Base-by-base conservation (phyloP, 345 rosid genomes). In the Orychophragmus violaceus region DNA sequence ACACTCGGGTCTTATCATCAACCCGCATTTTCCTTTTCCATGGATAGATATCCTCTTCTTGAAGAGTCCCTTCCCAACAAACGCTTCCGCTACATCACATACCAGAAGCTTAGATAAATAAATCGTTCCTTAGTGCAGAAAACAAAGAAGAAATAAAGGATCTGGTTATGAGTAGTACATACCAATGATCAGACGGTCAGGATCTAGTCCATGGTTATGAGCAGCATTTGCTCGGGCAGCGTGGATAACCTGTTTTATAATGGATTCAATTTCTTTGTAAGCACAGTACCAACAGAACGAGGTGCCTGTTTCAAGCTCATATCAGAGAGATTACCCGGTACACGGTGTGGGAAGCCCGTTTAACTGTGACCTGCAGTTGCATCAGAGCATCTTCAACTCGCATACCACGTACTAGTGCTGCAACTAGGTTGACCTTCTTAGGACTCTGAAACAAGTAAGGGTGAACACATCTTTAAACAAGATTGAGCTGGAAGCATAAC, bases 331-430 rank as follows among this genome's bases (percentile, higher is more conserved):
- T 76, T 73, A 90, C 97, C 91, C 85, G 89, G 74, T 87, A 88
- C 13, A 94, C 90, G 1, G 90, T 94, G 63, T 85, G 83, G 11
- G 99, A 64, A 59, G 99, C 97, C 62, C 96, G 81, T 71, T 88
- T 88, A 70, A 87, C 70, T 0, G 89, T 87, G 72, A 94, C 90
- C 79, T 94, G 97, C 68, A 94, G 81, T 75, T 90, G 97, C 85
- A 94, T 57, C 11, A 90, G 74, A 63, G 97, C 99, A 83, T 90
- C 99, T 77, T 94, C 97, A 48, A 90, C 97, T 11, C 89, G 89
- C 99, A 90, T 88, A 59, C 99, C 97, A 49, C 95, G 91, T 59
- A 90, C 88, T 69, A 90, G 75, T 66, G 90, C 85, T 81, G 97
- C 99, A 73, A 90, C 97, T 73, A 94, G 77, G 72, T 94, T 90